Percentiles rank a stretch among this genome's conserved stretches.
Evolutionary conservation across 768 basidiomycete genomes (phyloP).

Genomic region (Tricholomella constricta): DNA sequence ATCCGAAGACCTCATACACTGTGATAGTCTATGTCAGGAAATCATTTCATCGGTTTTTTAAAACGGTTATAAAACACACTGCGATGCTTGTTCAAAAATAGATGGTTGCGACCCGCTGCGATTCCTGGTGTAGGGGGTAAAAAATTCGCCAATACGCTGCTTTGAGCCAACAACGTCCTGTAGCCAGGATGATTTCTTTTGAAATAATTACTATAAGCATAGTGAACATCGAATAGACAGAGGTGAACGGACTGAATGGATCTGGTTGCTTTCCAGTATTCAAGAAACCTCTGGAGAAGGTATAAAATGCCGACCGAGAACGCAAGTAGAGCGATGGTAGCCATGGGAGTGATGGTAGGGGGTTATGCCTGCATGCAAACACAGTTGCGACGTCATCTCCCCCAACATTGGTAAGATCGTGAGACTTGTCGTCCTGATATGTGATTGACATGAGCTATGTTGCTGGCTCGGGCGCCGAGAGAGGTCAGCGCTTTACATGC

Average conservation of each 20-base stretch:
- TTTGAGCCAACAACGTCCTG: constrained; percentile 28
- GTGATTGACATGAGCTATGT: not conserved
- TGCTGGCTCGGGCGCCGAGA: not conserved
- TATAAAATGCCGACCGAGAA: constrained; percentile 21
- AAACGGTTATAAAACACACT: constrained; percentile 17
- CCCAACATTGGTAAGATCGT: too few species aligned
- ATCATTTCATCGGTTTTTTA: not conserved
- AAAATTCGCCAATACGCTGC: constrained; percentile 24
- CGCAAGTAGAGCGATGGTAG: constrained; percentile 7
- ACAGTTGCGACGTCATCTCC: too few species aligned
- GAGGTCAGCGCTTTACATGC: too few species aligned
- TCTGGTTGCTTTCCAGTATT: constrained; percentile 23
- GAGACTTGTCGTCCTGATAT: not conserved
- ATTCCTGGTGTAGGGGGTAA: constrained; percentile 31
- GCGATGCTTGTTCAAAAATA: constrained; percentile 32
- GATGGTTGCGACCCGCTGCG: constrained; percentile 29
- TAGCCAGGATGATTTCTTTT: constrained; percentile 35
- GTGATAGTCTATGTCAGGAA: not conserved
- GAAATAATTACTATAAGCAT: not conserved
- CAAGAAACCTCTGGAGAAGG: constrained; percentile 21
- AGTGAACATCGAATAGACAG: not conserved
- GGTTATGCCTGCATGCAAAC: too few species aligned
- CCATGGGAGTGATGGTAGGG: not conserved
- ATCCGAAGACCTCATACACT: constrained; percentile 36
- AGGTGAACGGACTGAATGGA: constrained; percentile 29